phyloP scores from a whole-genome alignment of 805 yeast genomes.

The Wickerhamiella domercqiae region DNA sequence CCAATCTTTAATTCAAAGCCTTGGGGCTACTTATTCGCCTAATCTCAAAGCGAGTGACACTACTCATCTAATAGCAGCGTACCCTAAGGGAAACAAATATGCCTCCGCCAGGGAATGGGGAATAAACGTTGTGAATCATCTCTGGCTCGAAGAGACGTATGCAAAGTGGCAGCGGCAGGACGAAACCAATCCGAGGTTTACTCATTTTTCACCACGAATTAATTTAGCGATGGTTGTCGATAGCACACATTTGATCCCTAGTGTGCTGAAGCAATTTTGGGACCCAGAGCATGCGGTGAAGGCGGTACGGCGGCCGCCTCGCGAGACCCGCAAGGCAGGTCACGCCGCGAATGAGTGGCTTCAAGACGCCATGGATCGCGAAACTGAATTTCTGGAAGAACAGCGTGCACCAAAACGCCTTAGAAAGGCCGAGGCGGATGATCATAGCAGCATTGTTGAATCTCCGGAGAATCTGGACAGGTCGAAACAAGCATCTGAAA shows the following conservation, averaged over 20 bases:
- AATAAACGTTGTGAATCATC: constrained; percentile 53
- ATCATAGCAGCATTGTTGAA: background rate
- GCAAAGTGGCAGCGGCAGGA: constrained; percentile 43
- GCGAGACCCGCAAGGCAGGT: constrained; percentile 34
- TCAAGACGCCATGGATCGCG: constrained; percentile 40
- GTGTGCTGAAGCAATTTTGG: constrained; percentile 30
- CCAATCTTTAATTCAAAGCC: constrained; percentile 40
- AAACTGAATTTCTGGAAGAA: background rate
- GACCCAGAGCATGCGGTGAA: constrained; percentile 6
- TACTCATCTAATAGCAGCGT: constrained; percentile 58
- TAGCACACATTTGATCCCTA: constrained; percentile 30
- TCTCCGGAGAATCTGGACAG: background rate
- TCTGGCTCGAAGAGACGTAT: constrained; percentile 80
- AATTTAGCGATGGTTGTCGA: constrained; percentile 38
- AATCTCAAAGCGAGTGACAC: constrained; percentile 46
- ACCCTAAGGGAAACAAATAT: constrained; percentile 56
- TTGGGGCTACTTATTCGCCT: constrained; percentile 68
- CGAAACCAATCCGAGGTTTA: constrained; percentile 32
- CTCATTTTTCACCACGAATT: constrained; percentile 30
- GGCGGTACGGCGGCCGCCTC: constrained; percentile 8
- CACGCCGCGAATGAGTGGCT: constrained; percentile 49
- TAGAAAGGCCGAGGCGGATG: background rate
- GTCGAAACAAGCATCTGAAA: background rate
- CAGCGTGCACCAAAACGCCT: constrained; percentile 3
- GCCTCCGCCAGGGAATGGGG: constrained; percentile 60